Conservation (phyloP, 495 filamentous ascomycete genomes). For the Oleoguttula mirabilis region DNA sequence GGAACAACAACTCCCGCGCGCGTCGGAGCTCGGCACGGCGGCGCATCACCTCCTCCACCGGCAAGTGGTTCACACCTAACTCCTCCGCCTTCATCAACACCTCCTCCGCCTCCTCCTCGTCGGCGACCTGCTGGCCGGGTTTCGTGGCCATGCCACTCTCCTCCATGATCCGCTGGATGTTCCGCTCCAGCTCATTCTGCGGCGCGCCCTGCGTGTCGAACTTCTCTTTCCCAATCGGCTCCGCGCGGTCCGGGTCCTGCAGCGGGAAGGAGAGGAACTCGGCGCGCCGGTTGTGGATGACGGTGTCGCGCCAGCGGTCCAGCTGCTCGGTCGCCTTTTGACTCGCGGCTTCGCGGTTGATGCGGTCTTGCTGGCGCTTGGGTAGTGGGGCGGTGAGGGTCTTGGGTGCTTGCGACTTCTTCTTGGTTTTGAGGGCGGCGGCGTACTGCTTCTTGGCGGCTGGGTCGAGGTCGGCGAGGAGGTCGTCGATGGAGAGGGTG, state of each 20-base stretch:
- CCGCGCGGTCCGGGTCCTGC: slow-evolving; percentile 48
- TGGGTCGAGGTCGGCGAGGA: slow-evolving; percentile 64
- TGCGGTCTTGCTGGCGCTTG: slow-evolving; percentile 76
- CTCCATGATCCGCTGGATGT: slow-evolving; percentile 75
- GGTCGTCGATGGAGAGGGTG: slow-evolving; percentile 58
- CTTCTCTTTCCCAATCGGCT: slow-evolving; percentile 37
- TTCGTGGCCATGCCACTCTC: slow-evolving; percentile 62
- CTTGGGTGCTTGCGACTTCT: slow-evolving; percentile 37
- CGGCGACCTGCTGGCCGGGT: slow-evolving; percentile 41
- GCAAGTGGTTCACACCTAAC: slow-evolving; percentile 51
- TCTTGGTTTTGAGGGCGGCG: slow-evolving; percentile 41
- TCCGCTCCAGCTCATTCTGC: slow-evolving; percentile 66
- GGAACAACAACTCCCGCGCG: slow-evolving; percentile 72
- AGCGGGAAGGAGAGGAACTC: slow-evolving; percentile 90
- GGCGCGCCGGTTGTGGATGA: slow-evolving; percentile 82
- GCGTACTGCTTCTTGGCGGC: slow-evolving; percentile 69
- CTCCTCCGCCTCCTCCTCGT: slow-evolving; percentile 51
- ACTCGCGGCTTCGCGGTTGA: slow-evolving; percentile 77
- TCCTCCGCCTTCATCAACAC: slow-evolving; percentile 62
- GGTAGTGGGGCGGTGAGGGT: slow-evolving; percentile 66
- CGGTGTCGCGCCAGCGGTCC: slow-evolving; percentile 82
- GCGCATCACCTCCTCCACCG: slow-evolving; percentile 58
- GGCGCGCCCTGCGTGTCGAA: slow-evolving; percentile 48
- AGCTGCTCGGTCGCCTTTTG: slow-evolving; percentile 85
- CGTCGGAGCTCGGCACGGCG: slow-evolving; percentile 64